These are phyloP conservation scores for Tricholoma sp. DNA, from an alignment of 768 basidiomycete species.

Conservation along the genomic window DNA sequence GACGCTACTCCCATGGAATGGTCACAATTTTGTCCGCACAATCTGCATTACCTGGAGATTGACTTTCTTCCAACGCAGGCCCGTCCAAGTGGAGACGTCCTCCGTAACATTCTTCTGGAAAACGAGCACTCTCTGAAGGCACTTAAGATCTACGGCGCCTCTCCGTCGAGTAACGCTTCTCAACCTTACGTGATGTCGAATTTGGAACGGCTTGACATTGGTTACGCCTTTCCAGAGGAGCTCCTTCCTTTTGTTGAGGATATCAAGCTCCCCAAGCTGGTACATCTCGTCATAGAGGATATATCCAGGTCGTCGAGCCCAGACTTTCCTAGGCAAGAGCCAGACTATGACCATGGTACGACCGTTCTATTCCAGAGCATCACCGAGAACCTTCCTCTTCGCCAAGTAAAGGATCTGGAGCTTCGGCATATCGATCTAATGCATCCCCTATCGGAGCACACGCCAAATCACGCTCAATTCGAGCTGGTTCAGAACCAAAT, in stretches of 20 bases:
- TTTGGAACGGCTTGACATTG: neutral
- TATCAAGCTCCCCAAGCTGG: neutral
- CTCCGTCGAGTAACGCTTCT: neutral
- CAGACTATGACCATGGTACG: neutral
- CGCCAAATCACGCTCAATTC: neutral
- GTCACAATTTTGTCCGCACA: neutral
- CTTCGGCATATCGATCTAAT: slow-evolving; percentile 1
- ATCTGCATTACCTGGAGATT: neutral
- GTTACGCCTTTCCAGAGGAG: neutral
- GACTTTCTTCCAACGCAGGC: neutral
- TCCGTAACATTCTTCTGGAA: neutral
- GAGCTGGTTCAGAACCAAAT: neutral
- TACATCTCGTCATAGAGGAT: neutral
- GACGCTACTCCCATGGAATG: neutral
- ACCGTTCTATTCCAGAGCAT: neutral
- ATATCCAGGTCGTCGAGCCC: neutral
- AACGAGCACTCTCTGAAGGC: neutral
- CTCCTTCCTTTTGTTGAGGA: neutral
- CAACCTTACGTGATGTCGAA: neutral
- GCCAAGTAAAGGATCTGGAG: neutral
- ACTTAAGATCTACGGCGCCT: neutral
- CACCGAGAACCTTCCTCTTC: neutral
- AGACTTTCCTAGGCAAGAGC: neutral
- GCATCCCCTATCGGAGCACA: neutral
- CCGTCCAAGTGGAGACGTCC: neutral